phyloP scores from a whole-genome alignment of 768 basidiomycete genomes.

The Hortiboletus campestris region DNA sequence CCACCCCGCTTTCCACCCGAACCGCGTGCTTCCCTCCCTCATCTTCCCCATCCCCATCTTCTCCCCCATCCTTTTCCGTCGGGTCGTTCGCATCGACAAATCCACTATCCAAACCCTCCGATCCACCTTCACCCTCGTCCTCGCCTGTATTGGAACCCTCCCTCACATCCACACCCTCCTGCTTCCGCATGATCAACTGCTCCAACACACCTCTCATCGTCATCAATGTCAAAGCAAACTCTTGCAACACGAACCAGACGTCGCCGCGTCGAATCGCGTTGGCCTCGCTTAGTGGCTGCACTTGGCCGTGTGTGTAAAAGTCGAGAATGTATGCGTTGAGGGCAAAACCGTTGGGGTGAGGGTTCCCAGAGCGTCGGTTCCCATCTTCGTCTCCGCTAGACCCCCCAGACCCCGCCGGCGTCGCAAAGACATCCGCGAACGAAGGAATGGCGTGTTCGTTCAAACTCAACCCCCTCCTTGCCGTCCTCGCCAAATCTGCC shows the following conservation, averaged over 20 bases:
- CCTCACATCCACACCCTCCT: slow-evolving; percentile 5
- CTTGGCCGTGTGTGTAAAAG: slow-evolving; percentile 67
- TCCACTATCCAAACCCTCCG: slow-evolving; percentile 33
- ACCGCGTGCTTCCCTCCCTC: slow-evolving; percentile 13
- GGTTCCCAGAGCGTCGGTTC: background rate
- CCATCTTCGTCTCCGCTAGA: background rate
- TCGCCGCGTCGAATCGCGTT: slow-evolving; percentile 63
- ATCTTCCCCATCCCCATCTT: slow-evolving; percentile 22
- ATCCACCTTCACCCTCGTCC: slow-evolving; percentile 1
- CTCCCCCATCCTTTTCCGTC: slow-evolving; percentile 23
- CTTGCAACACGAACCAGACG: slow-evolving; percentile 63
- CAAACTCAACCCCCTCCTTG: slow-evolving; percentile 52
- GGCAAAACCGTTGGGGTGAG: slow-evolving; percentile 15
- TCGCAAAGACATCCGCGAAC: slow-evolving; percentile 36
- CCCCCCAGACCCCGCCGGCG: slow-evolving; percentile 15
- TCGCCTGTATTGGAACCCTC: slow-evolving; percentile 18
- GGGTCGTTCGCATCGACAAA: slow-evolving; percentile 30
- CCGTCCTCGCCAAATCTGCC: slow-evolving; percentile 50
- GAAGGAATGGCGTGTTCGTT: slow-evolving; percentile 63
- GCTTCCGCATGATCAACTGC: slow-evolving; percentile 39
- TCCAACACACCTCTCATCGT: slow-evolving; percentile 50
- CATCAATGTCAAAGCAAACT: slow-evolving; percentile 51
- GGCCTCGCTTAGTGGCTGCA: slow-evolving; percentile 42
- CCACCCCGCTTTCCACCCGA: background rate
- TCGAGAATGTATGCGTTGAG: slow-evolving; percentile 69